Conservation (phyloP, 2,329 filamentous ascomycete species). For the Diaporthe sp. region DNA sequence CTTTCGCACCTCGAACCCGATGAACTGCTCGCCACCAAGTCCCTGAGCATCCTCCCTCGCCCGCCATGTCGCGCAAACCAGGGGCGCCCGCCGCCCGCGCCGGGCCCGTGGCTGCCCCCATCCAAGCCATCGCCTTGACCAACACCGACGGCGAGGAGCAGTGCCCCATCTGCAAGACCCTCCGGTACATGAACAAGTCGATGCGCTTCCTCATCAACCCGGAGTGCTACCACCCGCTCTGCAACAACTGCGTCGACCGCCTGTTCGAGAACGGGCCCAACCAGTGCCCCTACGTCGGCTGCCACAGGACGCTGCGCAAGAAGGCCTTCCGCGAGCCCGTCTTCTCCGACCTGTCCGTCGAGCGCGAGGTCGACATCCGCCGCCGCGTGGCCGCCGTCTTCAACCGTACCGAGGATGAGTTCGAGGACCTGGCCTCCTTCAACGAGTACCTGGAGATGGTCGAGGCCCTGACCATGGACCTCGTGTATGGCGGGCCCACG, state of each 20-base stretch:
- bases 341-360: constrained; percentile 88
- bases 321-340: constrained; percentile 88
- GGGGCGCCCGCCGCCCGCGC: constrained; percentile 40
- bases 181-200: constrained; percentile 92
- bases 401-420: constrained; percentile 92
- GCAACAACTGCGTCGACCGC: constrained; percentile 93
- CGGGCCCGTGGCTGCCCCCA: constrained; percentile 39
- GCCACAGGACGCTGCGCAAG: constrained; percentile 87
- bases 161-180: constrained; percentile 97
- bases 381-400: constrained; percentile 84
- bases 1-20: not conserved
- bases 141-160: constrained; percentile 69
- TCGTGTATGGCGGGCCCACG: constrained; percentile 79
- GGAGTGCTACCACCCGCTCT: constrained; percentile 99
- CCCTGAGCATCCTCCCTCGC: constrained; percentile 1
- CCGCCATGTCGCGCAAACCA: constrained; percentile 55
- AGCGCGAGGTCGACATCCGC: constrained; percentile 94
- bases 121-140: constrained; percentile 38
- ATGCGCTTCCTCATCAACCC: constrained; percentile 97
- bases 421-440: constrained; percentile 84
- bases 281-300: constrained; percentile 91
- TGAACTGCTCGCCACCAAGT: not conserved
- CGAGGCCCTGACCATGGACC: constrained; percentile 89
- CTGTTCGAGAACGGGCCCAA: constrained; percentile 94
- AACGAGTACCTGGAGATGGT: constrained; percentile 97